Evolutionary conservation across 2,329 filamentous ascomycete species (phyloP).

Genomic region (Laburnicola sp.): DNA sequence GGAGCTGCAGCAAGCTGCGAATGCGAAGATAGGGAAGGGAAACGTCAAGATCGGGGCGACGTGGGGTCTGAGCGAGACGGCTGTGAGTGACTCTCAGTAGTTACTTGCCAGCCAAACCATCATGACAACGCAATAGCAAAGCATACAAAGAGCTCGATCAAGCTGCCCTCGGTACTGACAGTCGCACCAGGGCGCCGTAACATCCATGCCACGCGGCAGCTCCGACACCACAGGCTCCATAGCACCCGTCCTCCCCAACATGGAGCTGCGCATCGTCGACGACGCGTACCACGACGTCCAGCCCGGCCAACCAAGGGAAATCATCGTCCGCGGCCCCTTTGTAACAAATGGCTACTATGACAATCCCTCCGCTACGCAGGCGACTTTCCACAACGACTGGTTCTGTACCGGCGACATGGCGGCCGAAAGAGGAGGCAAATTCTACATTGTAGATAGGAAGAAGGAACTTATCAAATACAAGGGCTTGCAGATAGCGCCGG

Average conservation of each 20-base stretch:
- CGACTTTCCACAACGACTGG: slow-evolving; percentile 73
- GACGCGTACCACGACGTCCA: slow-evolving; percentile 54
- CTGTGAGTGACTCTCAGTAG: slow-evolving; percentile 15
- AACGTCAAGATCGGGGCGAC: slow-evolving; percentile 53
- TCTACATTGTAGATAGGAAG: slow-evolving; percentile 79
- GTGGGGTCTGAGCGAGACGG: slow-evolving; percentile 61
- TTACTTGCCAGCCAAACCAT: neutral
- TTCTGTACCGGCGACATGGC: slow-evolving; percentile 87
- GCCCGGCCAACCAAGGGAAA: slow-evolving; percentile 57
- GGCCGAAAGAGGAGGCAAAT: slow-evolving; percentile 72
- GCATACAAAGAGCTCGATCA: neutral
- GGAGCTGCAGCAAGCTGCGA: slow-evolving; percentile 55
- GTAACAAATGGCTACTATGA: slow-evolving; percentile 75
- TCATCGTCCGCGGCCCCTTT: slow-evolving; percentile 73
- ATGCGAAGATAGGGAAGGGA: slow-evolving; percentile 50
- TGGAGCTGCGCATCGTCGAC: slow-evolving; percentile 21
- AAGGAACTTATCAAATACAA: slow-evolving; percentile 39
- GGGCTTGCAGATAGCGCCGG: slow-evolving; percentile 48
- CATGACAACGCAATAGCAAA: neutral
- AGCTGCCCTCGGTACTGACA: slow-evolving; percentile 1
- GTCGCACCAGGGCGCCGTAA: slow-evolving; percentile 15
- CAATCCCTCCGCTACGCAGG: slow-evolving; percentile 66
- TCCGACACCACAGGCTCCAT: slow-evolving; percentile 22
- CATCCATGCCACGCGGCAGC: slow-evolving; percentile 17
- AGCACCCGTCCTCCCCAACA: slow-evolving; percentile 21